phyloP scores from a whole-genome alignment of 768 basidiomycete genomes.

The Russula sp. region DNA sequence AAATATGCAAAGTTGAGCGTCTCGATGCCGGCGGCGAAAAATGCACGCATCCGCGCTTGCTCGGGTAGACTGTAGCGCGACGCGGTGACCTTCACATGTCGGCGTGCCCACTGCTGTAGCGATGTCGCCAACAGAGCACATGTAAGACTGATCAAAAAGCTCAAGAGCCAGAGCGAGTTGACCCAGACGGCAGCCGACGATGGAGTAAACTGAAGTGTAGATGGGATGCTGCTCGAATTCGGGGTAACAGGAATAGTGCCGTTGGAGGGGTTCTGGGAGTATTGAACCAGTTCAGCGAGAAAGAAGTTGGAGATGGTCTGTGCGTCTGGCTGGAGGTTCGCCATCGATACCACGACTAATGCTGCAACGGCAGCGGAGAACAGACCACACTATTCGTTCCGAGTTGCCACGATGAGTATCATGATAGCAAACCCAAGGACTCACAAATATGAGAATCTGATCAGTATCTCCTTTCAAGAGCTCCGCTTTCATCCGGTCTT shows the following conservation, averaged over 20 bases:
- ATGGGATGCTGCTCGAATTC: not conserved
- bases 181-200: not conserved
- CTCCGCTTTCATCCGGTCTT: not conserved
- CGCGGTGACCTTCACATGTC: not conserved
- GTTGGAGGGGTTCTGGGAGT: too few species aligned
- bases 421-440: not conserved
- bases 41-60: not conserved
- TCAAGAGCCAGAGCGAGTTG: constrained; percentile 1
- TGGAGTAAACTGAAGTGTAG: too few species aligned
- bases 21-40: not conserved
- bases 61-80: not conserved
- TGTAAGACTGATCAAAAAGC: not conserved
- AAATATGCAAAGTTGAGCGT: not conserved
- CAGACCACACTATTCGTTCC: not conserved
- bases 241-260: not conserved
- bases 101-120: not conserved
- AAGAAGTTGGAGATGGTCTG: not conserved
- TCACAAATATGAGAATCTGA: not conserved
- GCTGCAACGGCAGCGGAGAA: constrained; percentile 3
- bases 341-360: not conserved
- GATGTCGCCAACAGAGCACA: not conserved
- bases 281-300: not conserved
- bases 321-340: not conserved
- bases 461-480: not conserved
- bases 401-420: not conserved